Conservation (phyloP, 2,329 filamentous ascomycete species). For the Purpureocillium takamizusanense region DNA sequence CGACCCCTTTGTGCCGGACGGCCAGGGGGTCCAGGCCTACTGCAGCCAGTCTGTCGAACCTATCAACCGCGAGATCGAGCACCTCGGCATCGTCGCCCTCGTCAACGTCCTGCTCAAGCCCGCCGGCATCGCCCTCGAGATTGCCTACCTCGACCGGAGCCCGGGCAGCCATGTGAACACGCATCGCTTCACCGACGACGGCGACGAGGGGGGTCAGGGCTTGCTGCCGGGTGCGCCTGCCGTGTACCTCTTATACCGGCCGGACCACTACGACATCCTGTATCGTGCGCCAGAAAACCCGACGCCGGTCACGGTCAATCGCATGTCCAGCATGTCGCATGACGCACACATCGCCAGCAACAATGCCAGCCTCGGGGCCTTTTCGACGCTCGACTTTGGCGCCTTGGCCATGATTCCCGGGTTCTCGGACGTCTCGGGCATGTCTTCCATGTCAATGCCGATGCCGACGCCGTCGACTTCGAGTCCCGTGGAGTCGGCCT, state of each 20-base stretch:
- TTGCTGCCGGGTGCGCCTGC: conserved; percentile 35
- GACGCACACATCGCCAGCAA: conserved; percentile 33
- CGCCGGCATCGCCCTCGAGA: conserved; percentile 70
- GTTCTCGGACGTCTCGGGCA: conserved; percentile 20
- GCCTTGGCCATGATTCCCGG: conserved; percentile 39
- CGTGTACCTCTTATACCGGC: conserved; percentile 56
- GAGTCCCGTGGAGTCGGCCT: conserved; percentile 16
- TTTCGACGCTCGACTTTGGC: conserved; percentile 31
- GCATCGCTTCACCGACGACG: conserved; percentile 53
- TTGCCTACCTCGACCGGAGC: conserved; percentile 86
- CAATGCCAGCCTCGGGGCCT: conserved; percentile 29
- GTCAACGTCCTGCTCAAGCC: conserved; percentile 73
- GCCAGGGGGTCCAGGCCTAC: conserved; percentile 55
- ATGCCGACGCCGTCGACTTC: conserved; percentile 7
- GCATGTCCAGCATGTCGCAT: conserved; percentile 37
- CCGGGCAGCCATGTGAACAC: conserved; percentile 67
- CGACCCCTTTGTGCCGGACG: conserved; percentile 59
- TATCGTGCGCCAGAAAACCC: conserved; percentile 48
- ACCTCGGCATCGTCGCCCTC: conserved; percentile 73
- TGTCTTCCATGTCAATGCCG: conserved; percentile 25
- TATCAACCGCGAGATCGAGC: conserved; percentile 76
- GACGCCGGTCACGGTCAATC: conserved; percentile 33
- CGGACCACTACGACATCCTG: conserved; percentile 87
- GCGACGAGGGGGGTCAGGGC: conserved; percentile 29
- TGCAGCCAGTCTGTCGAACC: conserved; percentile 64